Percentiles rank a stretch among this genome's conserved stretches.
Evolutionary conservation across 176 grass and related monocot genomes (phyloP).

Genomic region (barley (Hordeum vulgare)): MorexV3_pseudomolecules_assembly NC_058523.1:558659163-558659662

Average conservation of each 20-base stretch:
- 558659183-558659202: slow-evolving; percentile 63
- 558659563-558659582: too few relatives aligned
- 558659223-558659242: slow-evolving; percentile 83
- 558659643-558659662: slow-evolving; percentile 78
- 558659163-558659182: slow-evolving; percentile 85
- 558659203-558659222: slow-evolving; percentile 57
- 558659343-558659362: too few relatives aligned
- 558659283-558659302: neutral
- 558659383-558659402: too few relatives aligned
- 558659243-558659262: slow-evolving; percentile 5
- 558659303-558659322: neutral
- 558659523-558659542: too few relatives aligned
- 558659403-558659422: too few relatives aligned
- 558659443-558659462: too few relatives aligned
- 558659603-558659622: neutral
- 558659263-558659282: neutral
- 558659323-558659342: neutral
- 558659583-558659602: neutral
- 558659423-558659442: too few relatives aligned
- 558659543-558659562: too few relatives aligned
- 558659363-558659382: too few relatives aligned
- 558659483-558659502: too few relatives aligned
- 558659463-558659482: too few relatives aligned
- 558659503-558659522: too few relatives aligned
- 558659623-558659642: slow-evolving; percentile 97